Base-by-base conservation (phyloP, 345 rosid species). In the Gossypium ekmanianum region DNA sequence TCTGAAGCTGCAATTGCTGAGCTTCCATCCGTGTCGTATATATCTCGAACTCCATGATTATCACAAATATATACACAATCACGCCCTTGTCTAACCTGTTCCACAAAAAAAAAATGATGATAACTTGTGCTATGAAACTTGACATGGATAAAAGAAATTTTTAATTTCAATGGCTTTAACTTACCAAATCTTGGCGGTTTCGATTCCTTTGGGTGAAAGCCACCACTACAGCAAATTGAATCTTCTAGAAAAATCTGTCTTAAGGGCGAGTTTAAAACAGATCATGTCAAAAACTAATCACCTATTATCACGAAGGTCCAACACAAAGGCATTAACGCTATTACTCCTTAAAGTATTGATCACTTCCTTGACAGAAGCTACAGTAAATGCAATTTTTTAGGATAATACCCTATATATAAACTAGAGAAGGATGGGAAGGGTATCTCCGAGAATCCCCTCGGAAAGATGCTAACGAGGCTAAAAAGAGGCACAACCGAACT, bases 261-360 rank as follows among this genome's bases (percentile, higher is more conserved):
- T 71, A 69, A 63, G 64, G 56, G 50, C 34, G 70, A 80, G 41
- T 71, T 77, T 55, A 63, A 52, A 76, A 77, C 55, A 26, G 76
- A 74, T 68, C 6, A 68, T 71, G 65, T 62, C 41, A 22, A 77
- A 78, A 78, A 77, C 67, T 73, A 80, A 81, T 88, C 83, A 94
- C 98, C 98, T 91, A 73, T 94, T 94, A 78, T 94, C 97, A 78
- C 98, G 96, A 78, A 94, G 98, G 86, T 92, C 98, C 78, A 92
- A 83, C 69, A 90, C 89, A 66, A 91, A 94, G 73, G 98, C 95
- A 41, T 83, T 82, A 27, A 91, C 97, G 63, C 76, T 81, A 67
- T 83, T 85, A 59, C 90, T 87, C 88, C 85, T 86, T 68, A 94
- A 84, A 56, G 88, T 81, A 78, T 85, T 85, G 71, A 94, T 86